A percentile compares a stretch with the other conserved stretches of the same genome.
These are phyloP conservation scores for Streptanthus diversifolius DNA, from an alignment of 345 rosid species.

Conservation along the genomic window DNA sequence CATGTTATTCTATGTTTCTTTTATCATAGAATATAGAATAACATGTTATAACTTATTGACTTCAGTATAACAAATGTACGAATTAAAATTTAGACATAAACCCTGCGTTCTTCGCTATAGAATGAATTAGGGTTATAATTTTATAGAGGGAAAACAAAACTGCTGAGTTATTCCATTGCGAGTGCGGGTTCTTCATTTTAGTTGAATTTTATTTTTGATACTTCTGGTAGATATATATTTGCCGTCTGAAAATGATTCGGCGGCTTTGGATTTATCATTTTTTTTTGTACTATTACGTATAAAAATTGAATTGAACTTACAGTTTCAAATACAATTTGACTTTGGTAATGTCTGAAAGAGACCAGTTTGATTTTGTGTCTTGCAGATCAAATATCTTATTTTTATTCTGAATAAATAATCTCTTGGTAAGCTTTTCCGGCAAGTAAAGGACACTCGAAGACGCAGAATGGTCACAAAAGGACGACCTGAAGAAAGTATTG, in stretches of 20 bases:
- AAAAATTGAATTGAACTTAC: background rate
- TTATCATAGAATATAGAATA: too few relatives aligned
- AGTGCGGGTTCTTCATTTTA: background rate
- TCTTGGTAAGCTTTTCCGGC: background rate
- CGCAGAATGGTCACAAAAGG: conserved; percentile 3
- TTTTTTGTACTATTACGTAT: too few relatives aligned
- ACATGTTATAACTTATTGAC: too few relatives aligned
- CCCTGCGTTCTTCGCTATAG: too few relatives aligned
- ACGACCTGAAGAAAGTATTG: background rate
- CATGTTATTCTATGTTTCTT: too few relatives aligned
- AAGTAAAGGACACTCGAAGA: background rate
- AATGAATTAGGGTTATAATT: too few relatives aligned
- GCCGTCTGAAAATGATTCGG: background rate
- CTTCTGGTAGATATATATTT: background rate
- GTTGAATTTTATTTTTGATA: background rate
- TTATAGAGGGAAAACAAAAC: too few relatives aligned
- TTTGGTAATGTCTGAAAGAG: background rate
- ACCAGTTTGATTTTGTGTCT: background rate
- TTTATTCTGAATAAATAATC: background rate
- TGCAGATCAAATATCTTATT: background rate
- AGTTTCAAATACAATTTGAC: background rate
- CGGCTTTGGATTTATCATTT: background rate
- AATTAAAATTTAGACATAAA: too few relatives aligned
- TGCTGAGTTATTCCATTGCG: too few relatives aligned
- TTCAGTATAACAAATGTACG: too few relatives aligned